Conservation (phyloP, 179 eudicot species). For the Spinacia oleracea region DNA sequence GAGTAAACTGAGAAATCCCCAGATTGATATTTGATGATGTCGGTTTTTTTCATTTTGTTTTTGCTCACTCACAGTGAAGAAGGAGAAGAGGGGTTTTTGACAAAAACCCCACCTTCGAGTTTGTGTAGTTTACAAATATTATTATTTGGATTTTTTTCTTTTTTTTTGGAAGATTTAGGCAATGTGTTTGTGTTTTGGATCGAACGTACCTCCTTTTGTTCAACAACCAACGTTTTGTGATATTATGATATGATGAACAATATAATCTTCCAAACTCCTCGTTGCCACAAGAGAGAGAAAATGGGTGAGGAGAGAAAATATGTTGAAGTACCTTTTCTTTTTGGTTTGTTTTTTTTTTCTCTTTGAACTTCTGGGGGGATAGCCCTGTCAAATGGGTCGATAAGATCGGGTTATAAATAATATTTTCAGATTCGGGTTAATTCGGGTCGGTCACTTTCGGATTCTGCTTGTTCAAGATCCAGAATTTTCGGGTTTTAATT, state of each 20-base stretch:
- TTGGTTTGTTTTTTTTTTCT: too few species aligned
- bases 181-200: neutral
- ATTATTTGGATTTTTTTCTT: neutral
- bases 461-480: too few species aligned
- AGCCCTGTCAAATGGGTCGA: too few species aligned
- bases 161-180: neutral
- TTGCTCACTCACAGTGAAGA: neutral
- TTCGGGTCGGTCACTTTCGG: too few species aligned
- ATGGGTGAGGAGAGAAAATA: too few species aligned
- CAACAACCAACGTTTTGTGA: neutral
- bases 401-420: too few species aligned
- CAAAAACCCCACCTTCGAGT: conserved; percentile 8
- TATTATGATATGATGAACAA: too few species aligned
- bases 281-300: conserved; percentile 24
- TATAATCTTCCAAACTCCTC: neutral
- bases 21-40: conserved; percentile 23
- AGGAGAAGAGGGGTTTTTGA: conserved; percentile 14
- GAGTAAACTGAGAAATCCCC: conserved; percentile 19
- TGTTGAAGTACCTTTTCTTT: too few species aligned
- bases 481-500: too few species aligned
- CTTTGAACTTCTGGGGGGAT: too few species aligned
- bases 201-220: neutral
- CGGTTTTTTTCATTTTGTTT: conserved; percentile 3
- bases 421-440: too few species aligned
- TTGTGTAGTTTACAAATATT: neutral